Base-by-base conservation (phyloP, 441 rosid genomes). In the Aquilaria agallochum region DNA sequence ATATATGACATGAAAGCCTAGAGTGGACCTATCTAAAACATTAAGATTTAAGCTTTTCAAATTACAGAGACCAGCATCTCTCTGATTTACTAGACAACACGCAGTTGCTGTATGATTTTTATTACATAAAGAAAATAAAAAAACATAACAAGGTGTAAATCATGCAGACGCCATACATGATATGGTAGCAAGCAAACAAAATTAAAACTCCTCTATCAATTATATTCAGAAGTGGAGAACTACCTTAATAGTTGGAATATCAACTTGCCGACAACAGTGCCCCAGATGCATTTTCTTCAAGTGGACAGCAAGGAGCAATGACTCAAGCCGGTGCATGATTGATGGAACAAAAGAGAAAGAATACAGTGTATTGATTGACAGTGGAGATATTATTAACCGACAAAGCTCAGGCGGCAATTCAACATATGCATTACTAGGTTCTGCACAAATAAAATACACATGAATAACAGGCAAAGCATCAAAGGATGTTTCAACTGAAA, bases 391-490 rank as follows among this genome's bases (percentile, higher is more conserved):
- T 34, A 88, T 44, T 49, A 90, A 61, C 7, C 53, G 40, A 80
- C 98, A 95, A 0, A 95, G 80, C 63, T 95, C 99, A 61, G 99
- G 95, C 55, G 98, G 99, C 86, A 95, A 71, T 68, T 92, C 84
- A 50, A 92, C 92, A 49, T 30, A 70, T 59, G 75, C 73, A 3
- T 69, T 76, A 57, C 72, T 76, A 13, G 81, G 61, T 58, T 73
- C 97, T 89, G 84, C 87, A 76, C 54, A 42, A 55, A 52, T 34
- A 57, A 55, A 64, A 48, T 11, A 58, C 20, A 58, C 20, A 32
- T 9, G 33, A 31, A 31, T 20, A 56, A 54, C 32, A 12, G 30
- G 34, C 12, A n/a, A 65, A 32, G 31, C 32, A 58, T 50, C 30
- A 36, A 65, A 60, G 9, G 44, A 40, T 0, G 9, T 9, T 40